Evolutionary conservation across 345 rosid species (phyloP), one percentile per base, ranked within the genome.

Genomic region (Brassica cretica): DNA sequence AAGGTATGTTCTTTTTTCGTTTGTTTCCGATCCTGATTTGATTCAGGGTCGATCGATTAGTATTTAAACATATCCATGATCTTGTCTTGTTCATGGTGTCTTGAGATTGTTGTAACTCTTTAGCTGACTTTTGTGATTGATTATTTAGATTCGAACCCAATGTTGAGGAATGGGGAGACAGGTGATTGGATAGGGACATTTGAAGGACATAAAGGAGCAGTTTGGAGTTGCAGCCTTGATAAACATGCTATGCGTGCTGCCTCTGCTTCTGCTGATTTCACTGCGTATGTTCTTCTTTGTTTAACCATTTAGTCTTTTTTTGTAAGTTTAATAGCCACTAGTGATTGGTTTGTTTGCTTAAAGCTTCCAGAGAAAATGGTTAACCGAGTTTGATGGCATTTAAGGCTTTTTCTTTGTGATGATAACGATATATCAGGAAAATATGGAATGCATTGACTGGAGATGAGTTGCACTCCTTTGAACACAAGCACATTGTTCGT

Each of bases 171-270:
- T 82, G 99, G 98, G 70, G 99, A 96, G 89, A 96, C 97, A 66
- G 99, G 98, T 70, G 99, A 96, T 55, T 96, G 98, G 99, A 89
- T 96, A 55, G 98, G 98, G 49, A 96, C 99, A 33, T 96, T 96
- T 87, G 95, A 90, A 84, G 99, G 99, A 49, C 98, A 96, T 59
- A 96, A 96, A 78, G 98, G 99, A 78, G 98, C 96, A 11, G 98
- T 96, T 68, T 96, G 99, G 99, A 93, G 99, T 78, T 91, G 94
- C 71, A 86, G 93, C 83, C 84, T 96, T 73, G 98, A 96, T 75
- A 87, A 87, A 37, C 84, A 90, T 84, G 99, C 98, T 30, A 75
- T 90, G 60, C 93, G 87, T 69, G 97, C 98, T 64, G 99, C 98
- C 81, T 91, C 98, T 73, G 97, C 87, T 78, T 96, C 99, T 66